Evolutionary conservation across 345 rosid species (phyloP), one percentile per base, ranked within the genome.

Genomic region (Lumnitzera racemosa): DNA sequence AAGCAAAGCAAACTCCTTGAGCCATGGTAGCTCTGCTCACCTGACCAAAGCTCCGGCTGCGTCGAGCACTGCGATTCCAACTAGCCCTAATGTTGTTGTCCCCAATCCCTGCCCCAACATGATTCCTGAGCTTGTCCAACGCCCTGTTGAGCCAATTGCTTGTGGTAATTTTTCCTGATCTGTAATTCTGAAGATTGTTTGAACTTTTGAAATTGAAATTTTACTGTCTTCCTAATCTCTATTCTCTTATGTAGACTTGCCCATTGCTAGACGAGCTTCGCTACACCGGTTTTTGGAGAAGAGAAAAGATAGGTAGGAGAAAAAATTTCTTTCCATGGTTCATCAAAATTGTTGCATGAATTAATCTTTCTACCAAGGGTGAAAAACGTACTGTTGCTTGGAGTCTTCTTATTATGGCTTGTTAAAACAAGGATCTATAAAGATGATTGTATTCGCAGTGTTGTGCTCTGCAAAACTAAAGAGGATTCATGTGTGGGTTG

Each of bases 221-320:
- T 25, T 24, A 27, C 29, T 25, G 13, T 49, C 36, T 41, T 62
- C 54, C 27, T 41, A 5, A 46, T 13, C 12, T 47, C 47, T 43
- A 25, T 57, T 16, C 55, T 27, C 52, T 48, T 61, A 51, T 68
- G 50, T 83, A 89, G 98, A 85, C 68, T 76, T 92, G n/a, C 98
- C 98, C 41, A 87, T 92, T 61, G 91, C 94, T 25, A 82, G 96
- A 82, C 79, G 88, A 72, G 95, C 92, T 59, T 92, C 98, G 24
- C 96, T 92, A 15, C 98, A 89, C 64, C 79, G 96, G 61, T 92
- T 92, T 80, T 47, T 92, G 58, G 96, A 80, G 73, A 92, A 87
- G 80, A 83, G 98, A 64, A 92, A 92, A 73, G 88, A 92, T 25
- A 83, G 95, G 96, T 90, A 84, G 15, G 47, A 24, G 12, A 1